A percentile compares a stretch with the other conserved stretches of the same genome.
phyloP scores from a whole-genome alignment of 352 stramenopile genomes.

The Phytophthora sp. region DNA sequence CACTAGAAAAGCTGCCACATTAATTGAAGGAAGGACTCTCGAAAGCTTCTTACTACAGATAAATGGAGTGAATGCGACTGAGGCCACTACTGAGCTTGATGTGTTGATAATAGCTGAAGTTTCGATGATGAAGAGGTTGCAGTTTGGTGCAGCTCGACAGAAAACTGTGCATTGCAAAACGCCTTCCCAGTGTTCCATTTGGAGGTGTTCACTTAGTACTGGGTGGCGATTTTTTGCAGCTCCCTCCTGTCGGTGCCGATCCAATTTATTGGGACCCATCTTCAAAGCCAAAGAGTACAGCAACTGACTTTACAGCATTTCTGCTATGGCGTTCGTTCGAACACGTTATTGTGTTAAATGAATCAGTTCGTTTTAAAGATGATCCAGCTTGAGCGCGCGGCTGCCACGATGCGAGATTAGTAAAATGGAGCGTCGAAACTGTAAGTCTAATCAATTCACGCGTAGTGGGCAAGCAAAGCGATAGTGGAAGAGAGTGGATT shows the following conservation, averaged over 20 bases:
- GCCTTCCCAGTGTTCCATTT: neutral
- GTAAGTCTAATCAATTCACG: neutral
- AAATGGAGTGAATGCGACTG: too few species aligned
- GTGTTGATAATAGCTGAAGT: neutral
- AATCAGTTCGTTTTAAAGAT: neutral
- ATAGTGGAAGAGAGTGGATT: neutral
- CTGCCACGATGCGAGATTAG: neutral
- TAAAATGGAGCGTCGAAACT: neutral
- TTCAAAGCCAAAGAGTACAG: neutral
- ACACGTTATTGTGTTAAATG: neutral
- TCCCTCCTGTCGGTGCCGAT: neutral
- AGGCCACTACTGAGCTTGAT: too few species aligned
- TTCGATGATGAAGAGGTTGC: neutral
- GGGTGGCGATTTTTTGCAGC: neutral
- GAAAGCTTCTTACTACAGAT: too few species aligned
- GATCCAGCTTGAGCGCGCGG: neutral
- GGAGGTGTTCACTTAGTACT: constrained; percentile 4
- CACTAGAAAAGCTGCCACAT: too few species aligned
- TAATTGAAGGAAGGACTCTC: too few species aligned
- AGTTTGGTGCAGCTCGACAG: neutral
- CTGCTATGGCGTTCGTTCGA: neutral
- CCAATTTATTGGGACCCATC: neutral
- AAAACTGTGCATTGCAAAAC: neutral
- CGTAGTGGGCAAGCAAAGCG: neutral
- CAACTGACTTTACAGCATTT: neutral